These are phyloP conservation scores for Cryphonectria nitschkei DNA, from an alignment of 2,329 filamentous ascomycete genomes.

Conservation along the genomic window DNA sequence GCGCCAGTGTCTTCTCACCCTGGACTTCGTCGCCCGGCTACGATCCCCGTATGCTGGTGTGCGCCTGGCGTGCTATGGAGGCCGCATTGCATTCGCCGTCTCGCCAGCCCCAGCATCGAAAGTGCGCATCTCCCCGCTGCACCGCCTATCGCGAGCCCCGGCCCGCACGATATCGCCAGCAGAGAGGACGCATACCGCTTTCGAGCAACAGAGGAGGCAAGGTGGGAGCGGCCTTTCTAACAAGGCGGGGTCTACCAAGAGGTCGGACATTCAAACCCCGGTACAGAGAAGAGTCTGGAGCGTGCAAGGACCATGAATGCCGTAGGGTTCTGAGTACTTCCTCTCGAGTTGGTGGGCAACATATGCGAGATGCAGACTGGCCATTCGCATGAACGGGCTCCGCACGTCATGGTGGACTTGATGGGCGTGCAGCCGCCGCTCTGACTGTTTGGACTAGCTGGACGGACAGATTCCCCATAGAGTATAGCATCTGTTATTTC, in stretches of 20 bases:
- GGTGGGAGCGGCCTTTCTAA: neutral
- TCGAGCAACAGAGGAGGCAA: neutral
- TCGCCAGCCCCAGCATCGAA: neutral
- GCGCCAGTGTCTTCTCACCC: too few relatives aligned
- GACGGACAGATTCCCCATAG: too few relatives aligned
- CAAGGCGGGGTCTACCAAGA: neutral
- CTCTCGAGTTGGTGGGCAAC: neutral
- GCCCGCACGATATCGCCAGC: neutral
- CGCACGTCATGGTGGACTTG: neutral
- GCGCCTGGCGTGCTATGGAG: too few relatives aligned
- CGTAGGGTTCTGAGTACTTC: neutral
- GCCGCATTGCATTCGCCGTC: neutral
- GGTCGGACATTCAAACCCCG: neutral
- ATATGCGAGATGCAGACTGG: neutral
- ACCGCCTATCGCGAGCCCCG: neutral
- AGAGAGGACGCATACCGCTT: neutral
- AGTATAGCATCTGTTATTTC: too few relatives aligned
- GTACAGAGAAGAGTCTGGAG: neutral
- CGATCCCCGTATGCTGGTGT: neutral
- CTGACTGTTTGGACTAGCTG: neutral
- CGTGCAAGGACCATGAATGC: neutral
- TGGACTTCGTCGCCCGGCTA: neutral
- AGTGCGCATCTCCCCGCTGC: neutral
- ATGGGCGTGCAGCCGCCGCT: neutral
- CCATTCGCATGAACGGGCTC: neutral